These are phyloP conservation scores for Aquilaria agallochum DNA, from an alignment of 441 rosid species.

Conservation along the genomic window DNA sequence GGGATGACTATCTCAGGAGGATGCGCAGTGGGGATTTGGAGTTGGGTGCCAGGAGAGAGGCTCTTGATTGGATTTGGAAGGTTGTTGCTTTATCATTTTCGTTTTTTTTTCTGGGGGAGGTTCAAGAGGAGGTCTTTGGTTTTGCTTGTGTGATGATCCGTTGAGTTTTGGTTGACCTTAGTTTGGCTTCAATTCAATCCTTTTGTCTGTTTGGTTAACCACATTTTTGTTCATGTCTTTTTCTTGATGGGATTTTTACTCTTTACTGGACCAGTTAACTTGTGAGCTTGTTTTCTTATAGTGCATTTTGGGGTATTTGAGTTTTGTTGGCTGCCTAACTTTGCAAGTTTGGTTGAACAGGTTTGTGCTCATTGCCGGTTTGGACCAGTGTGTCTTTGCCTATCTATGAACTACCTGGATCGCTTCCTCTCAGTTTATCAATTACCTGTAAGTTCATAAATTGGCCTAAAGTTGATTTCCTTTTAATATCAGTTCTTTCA, in stretches of 20 bases:
- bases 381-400: constrained; percentile 31
- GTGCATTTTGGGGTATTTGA: constrained; percentile 4
- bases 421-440: constrained; percentile 41
- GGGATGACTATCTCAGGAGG: constrained; percentile 45
- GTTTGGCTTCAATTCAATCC: background rate
- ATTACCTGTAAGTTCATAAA: constrained; percentile 38
- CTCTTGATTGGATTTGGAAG: constrained; percentile 56
- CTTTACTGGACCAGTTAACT: constrained; percentile 10
- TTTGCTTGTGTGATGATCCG: constrained; percentile 16
- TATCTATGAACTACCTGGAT: constrained; percentile 42
- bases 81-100: constrained; percentile 21
- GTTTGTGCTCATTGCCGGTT: constrained; percentile 31
- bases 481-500: constrained; percentile 1
- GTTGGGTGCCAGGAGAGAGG: constrained; percentile 38
- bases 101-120: too few relatives aligned
- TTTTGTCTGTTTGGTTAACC: background rate
- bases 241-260: background rate
- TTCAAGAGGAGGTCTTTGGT: constrained; percentile 13
- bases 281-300: constrained; percentile 6
- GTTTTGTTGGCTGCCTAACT: background rate
- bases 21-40: constrained; percentile 44
- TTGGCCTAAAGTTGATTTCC: background rate
- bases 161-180: constrained; percentile 1
- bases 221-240: constrained; percentile 3
- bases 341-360: constrained; percentile 27